Evolutionary conservation across 257 asterid species (phyloP), one percentile per base, ranked within the genome.

Genomic region (Gardenia jasminoides): DNA sequence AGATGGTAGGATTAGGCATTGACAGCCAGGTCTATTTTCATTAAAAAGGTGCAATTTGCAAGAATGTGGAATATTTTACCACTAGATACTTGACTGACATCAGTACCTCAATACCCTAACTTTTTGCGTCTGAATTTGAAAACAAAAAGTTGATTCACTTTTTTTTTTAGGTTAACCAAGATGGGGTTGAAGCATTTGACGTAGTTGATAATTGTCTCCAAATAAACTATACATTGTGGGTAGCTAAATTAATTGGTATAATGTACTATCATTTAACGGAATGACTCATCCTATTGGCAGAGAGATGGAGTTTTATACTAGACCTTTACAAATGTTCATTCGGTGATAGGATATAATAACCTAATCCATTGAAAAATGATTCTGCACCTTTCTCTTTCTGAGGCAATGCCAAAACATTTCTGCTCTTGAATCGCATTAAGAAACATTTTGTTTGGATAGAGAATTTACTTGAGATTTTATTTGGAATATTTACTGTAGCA

Each of bases 1-100:
- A 6, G 28, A 12, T 28, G 7, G 22, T 67, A 24, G 50, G 43
- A 15, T 59, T 47, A 71, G 70, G 59, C 79, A 7, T 75, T 75
- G 71, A 75, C 70, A 61, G 44, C 61, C 7, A n/a, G 58, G 59
- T 43, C 79, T 39, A 75, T 41, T 13, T 10, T 41, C 43, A 61
- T 75, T 75, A 19, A 54, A 56, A 75, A 70, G 48, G 61, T 47
- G 26, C 80, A 70, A 81, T 59, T 81, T 76, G 80, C 80, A 71
- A 28, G 59, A 70, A 59, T 30, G 43, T 33, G 50, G 47, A 69
- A 16, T 10, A 15, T 28, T 59, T 43, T 31, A 12, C 66, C 66
- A 79, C 30, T 44, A 12, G 1, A 3, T 11, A 26, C 15, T 31
- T 26, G 61, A 31, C 76, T n/a, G n/a, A n/a, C n/a, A n/a, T n/a